Evolutionary conservation across 768 basidiomycete genomes (phyloP).

Genomic region (Sporobolomyces roseus): DNA sequence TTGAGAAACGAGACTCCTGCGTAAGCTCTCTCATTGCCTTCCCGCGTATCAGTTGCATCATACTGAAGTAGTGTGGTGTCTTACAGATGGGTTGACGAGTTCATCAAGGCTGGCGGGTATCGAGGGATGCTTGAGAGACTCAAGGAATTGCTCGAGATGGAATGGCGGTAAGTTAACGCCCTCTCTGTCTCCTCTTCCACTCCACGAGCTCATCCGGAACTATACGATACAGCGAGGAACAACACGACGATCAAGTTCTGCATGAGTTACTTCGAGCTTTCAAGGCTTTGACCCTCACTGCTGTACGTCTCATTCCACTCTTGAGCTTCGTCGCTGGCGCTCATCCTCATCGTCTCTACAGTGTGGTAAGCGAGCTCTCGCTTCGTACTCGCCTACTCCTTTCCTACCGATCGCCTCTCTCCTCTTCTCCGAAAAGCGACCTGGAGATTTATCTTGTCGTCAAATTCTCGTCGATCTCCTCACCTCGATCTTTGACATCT

Average conservation of each 20-base stretch:
- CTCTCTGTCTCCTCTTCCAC: too few relatives aligned
- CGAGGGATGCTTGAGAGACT: slow-evolving; percentile 73
- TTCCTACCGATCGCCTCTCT: slow-evolving; percentile 77
- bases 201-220: too few relatives aligned
- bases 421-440: slow-evolving; percentile 95
- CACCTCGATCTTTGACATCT: slow-evolving; percentile 81
- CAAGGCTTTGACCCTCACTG: slow-evolving; percentile 77
- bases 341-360: slow-evolving; percentile 47
- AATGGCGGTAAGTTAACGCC: slow-evolving; percentile 97
- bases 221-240: slow-evolving; percentile 91
- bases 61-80: not conserved
- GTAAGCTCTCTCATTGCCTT: slow-evolving; percentile 51
- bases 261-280: slow-evolving; percentile 89
- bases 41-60: not conserved
- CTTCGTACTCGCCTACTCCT: slow-evolving; percentile 81
- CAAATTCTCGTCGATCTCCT: slow-evolving; percentile 87
- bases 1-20: slow-evolving; percentile 86
- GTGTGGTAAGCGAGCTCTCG: slow-evolving; percentile 82
- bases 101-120: slow-evolving; percentile 79
- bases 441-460: slow-evolving; percentile 83
- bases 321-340: not conserved
- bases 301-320: slow-evolving; percentile 42
- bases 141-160: slow-evolving; percentile 86
- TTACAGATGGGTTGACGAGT: slow-evolving; percentile 80
- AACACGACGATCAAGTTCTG: slow-evolving; percentile 91